These are phyloP conservation scores for Pelargonium australe DNA, from an alignment of 441 rosid genomes.

Conservation along the genomic window DNA sequence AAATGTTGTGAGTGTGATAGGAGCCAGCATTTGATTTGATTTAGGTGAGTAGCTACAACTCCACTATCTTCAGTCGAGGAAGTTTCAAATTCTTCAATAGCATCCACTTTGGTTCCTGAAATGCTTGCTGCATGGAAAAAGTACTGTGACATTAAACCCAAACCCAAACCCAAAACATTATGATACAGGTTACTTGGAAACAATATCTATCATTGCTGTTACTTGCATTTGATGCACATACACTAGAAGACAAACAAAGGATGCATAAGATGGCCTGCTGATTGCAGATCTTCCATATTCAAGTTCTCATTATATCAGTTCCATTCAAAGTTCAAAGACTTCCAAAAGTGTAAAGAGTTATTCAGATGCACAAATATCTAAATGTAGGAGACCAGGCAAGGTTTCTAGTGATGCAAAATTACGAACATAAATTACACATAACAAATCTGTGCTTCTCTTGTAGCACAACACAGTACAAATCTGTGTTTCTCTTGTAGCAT, in stretches of 20 bases:
- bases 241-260: not conserved
- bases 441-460: not conserved
- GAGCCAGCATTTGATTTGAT: conserved; percentile 59
- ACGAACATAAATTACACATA: not conserved
- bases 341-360: not conserved
- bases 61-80: conserved; percentile 52
- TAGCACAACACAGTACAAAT: too few species aligned
- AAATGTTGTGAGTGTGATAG: conserved; percentile 66
- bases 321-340: not conserved
- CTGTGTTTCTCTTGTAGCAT: too few species aligned
- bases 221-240: not conserved
- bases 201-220: not conserved
- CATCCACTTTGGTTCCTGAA: conserved; percentile 64
- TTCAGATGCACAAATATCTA: not conserved
- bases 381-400: not conserved
- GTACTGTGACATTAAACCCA: conserved; percentile 9
- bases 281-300: not conserved
- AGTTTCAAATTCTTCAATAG: conserved; percentile 65
- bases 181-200: not conserved
- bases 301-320: not conserved
- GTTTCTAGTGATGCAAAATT: not conserved
- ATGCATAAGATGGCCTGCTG: not conserved
- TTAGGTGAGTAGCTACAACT: conserved; percentile 42
- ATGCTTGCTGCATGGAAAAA: conserved; percentile 49
- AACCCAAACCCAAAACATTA: not conserved